A percentile compares a stretch with the other conserved stretches of the same genome.
Conservation (phyloP, 495 filamentous ascomycete genomes). For the Aspergillus nidulans region DNA sequence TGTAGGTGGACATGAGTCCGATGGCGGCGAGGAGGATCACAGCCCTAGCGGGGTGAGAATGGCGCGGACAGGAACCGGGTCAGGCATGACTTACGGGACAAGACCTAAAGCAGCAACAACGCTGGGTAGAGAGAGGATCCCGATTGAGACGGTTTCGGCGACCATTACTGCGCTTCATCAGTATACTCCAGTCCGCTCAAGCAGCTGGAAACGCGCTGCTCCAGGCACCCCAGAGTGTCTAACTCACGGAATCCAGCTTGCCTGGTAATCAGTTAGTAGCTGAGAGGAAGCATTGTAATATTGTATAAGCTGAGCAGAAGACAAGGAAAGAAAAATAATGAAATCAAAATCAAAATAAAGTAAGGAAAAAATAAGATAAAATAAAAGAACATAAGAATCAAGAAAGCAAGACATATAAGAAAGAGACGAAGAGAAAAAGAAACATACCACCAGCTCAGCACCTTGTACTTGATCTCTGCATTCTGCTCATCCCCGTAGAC, state of each 20-base stretch:
- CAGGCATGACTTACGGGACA: conserved; percentile 31
- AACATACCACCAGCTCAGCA: conserved; percentile 45
- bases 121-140: conserved; percentile 58
- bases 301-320: too few species aligned
- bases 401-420: background rate
- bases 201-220: too few species aligned
- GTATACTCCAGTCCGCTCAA: background rate
- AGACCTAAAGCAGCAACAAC: conserved; percentile 63
- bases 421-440: background rate
- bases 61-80: background rate
- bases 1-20: conserved; percentile 69
- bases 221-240: too few species aligned
- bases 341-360: too few species aligned
- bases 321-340: too few species aligned
- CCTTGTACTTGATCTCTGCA: conserved; percentile 40
- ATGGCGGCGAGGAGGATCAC: conserved; percentile 60
- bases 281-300: too few species aligned
- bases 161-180: conserved; percentile 46
- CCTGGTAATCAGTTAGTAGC: conserved; percentile 1
- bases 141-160: conserved; percentile 68
- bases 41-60: conserved; percentile 20
- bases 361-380: background rate
- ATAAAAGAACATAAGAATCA: too few species aligned
- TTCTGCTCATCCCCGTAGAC: conserved; percentile 37
- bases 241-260: conserved; percentile 9